A percentile compares a stretch with the other conserved stretches of the same genome.
These are phyloP conservation scores for Cercospora sp. DNA, from an alignment of 2,329 filamentous ascomycete genomes.

Conservation along the genomic window DNA sequence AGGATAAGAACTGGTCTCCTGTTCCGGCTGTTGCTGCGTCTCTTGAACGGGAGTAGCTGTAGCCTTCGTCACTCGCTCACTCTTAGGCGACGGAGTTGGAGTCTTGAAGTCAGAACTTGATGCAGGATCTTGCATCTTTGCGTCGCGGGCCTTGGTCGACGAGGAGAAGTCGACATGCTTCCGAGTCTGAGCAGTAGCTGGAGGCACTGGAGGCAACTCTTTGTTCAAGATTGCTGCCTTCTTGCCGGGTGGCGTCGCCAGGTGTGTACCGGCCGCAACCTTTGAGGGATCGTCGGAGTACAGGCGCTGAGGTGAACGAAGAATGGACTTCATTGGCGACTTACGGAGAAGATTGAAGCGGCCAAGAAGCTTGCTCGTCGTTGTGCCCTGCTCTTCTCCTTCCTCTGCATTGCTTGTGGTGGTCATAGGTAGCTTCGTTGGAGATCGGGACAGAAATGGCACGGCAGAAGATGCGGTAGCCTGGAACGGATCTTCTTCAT, in stretches of 20 bases:
- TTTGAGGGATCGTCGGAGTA: conserved; percentile 61
- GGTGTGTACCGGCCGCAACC: conserved; percentile 61
- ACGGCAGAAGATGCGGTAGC: conserved; percentile 20
- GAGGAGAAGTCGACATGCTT: conserved; percentile 83
- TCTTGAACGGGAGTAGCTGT: conserved; percentile 9
- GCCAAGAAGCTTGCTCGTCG: conserved; percentile 42
- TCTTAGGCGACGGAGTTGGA: conserved; percentile 35
- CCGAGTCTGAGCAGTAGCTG: conserved; percentile 53
- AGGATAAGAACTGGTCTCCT: conserved; percentile 11
- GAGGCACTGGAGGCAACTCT: conserved; percentile 42
- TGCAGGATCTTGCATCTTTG: conserved; percentile 31
- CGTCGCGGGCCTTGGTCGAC: conserved; percentile 47
- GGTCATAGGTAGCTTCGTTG: conserved; percentile 33
- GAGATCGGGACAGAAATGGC: conserved; percentile 39
- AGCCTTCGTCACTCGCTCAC: conserved; percentile 11
- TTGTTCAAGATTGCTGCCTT: conserved; percentile 23
- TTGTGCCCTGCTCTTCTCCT: conserved; percentile 36
- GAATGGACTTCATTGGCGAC: conserved; percentile 61
- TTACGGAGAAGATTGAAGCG: conserved; percentile 54
- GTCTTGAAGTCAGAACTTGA: conserved; percentile 30
- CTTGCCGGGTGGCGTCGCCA: conserved; percentile 45
- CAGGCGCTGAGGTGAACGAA: conserved; percentile 60
- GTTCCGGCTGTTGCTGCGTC: conserved; percentile 2
- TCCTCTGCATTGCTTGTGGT: conserved; percentile 8
- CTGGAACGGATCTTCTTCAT: conserved; percentile 20